Conservation (phyloP, 2,329 filamentous ascomycete genomes). For the Trichoderma gracile region DNA sequence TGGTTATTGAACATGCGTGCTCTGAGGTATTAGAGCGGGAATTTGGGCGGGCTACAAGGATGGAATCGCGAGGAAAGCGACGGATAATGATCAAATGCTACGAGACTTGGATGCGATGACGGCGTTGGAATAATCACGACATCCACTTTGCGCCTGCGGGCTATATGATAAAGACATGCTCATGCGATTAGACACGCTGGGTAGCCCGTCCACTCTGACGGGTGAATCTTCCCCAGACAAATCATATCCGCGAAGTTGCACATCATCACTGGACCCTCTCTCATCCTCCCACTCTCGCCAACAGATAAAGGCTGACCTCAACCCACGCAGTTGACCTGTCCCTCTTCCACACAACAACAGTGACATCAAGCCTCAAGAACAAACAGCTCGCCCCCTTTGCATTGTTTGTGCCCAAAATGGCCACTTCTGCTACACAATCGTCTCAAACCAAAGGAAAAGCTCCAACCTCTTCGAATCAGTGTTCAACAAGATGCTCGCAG, state of each 20-base stretch:
- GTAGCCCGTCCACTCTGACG: no score
- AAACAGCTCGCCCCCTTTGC: not conserved
- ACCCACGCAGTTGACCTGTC: no score
- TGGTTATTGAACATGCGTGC: no score
- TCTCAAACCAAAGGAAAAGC: not conserved
- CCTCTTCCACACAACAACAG: no score
- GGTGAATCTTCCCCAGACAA: no score
- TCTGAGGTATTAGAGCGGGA: not conserved
- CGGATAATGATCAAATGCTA: not conserved
- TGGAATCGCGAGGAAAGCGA: not conserved
- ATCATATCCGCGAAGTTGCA: not conserved
- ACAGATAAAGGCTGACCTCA: no score
- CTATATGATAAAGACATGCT: not conserved
- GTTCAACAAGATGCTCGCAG: not conserved
- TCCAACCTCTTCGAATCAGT: not conserved
- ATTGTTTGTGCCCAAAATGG: not conserved
- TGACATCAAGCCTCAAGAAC: no score
- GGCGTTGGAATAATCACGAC: not conserved
- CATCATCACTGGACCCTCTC: no score
- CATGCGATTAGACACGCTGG: no score
- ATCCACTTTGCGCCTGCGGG: not conserved
- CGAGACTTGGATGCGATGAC: constrained; percentile 4
- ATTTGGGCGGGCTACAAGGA: not conserved
- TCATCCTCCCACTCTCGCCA: no score
- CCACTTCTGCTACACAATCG: no score